Evolutionary conservation across 2,329 filamentous ascomycete species (phyloP).

Genomic region (Lecanicillium sp.): DNA sequence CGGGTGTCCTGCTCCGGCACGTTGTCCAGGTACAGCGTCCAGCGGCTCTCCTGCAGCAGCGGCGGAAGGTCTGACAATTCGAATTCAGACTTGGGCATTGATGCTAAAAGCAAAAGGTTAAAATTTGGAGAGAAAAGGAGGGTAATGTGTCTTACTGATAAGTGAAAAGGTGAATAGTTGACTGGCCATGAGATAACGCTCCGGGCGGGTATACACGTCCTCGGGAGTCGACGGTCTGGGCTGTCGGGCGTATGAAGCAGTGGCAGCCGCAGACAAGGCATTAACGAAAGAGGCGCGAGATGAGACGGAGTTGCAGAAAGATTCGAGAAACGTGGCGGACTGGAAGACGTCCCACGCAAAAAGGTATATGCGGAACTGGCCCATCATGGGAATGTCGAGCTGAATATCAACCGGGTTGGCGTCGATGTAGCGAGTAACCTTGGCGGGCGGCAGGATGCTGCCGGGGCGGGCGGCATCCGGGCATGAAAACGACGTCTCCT

Average conservation of each 20-base stretch:
- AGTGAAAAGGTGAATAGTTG: conserved; percentile 63
- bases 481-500: conserved; percentile 25
- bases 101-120: conserved; percentile 33
- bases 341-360: conserved; percentile 57
- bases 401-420: conserved; percentile 73
- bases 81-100: conserved; percentile 54
- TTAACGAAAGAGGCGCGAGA: conserved; percentile 49
- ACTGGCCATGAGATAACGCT: conserved; percentile 63
- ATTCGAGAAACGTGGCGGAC: conserved; percentile 51
- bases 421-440: conserved; percentile 68
- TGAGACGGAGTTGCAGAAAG: conserved; percentile 50
- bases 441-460: conserved; percentile 58
- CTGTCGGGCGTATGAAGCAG: conserved; percentile 54
- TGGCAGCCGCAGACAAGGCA: conserved; percentile 52
- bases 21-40: conserved; percentile 69
- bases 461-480: conserved; percentile 38
- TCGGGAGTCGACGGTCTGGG: conserved; percentile 51
- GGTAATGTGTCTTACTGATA: conserved; percentile 47
- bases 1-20: conserved; percentile 49
- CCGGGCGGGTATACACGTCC: conserved; percentile 61
- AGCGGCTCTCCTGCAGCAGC: conserved; percentile 57
- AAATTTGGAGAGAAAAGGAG: not conserved
- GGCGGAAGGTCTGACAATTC: conserved; percentile 61
- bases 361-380: conserved; percentile 71
- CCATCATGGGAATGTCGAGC: conserved; percentile 69